Base-by-base conservation (phyloP, 2,329 filamentous ascomycete genomes). In the Ophiognomonia clavigignenti-juglandacearum region DNA sequence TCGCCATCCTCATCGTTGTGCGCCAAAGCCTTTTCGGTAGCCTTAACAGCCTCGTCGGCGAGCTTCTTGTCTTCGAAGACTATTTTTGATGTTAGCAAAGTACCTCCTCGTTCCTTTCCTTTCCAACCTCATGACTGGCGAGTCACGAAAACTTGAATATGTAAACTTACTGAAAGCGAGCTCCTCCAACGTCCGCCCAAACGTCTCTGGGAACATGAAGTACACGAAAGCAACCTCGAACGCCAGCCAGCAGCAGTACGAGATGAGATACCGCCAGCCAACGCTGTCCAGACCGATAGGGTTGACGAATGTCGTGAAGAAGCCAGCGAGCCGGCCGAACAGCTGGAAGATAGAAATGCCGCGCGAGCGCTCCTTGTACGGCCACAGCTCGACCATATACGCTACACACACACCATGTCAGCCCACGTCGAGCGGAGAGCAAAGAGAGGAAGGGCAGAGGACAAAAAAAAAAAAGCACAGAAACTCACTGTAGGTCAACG, bases 401-500 rank as follows among this genome's bases (percentile, higher is more conserved):
- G 61, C 59, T 60, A 19, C 6, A 6, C 5, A 14, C 8, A 10
- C 2, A 9, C n/a, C n/a, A n/a, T n/a, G 35, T 39, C 14, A 48
- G 46, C 10, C n/a, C 10, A 3, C 6, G 3, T 22, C 11, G 16
- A 22, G 14, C 16, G 27, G 13, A 1, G 29, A 6, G 11, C 6
- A 32, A 32, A 10, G 29, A 14, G 29, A 32, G 29, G 7, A n/a
- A 32, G 9, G 16, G n/a, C 2, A 26, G 19, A 40, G 38, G 6
- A 3, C 24, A 19, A 26, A 6, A 20, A 8, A n/a, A 4, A 18
- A 34, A 16, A 16, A 34, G 8, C 14, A 7, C 6, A 8, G n/a
- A 20, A 24, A 58, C 71, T 63, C 59, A 75, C 72, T 83, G 61
- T 83, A 83, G 1, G 78, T 82, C 45, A 85, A 66, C 13, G 81